Conservation (phyloP, 1,139 yeast species). For the Magnusiomyces fungicola region DNA sequence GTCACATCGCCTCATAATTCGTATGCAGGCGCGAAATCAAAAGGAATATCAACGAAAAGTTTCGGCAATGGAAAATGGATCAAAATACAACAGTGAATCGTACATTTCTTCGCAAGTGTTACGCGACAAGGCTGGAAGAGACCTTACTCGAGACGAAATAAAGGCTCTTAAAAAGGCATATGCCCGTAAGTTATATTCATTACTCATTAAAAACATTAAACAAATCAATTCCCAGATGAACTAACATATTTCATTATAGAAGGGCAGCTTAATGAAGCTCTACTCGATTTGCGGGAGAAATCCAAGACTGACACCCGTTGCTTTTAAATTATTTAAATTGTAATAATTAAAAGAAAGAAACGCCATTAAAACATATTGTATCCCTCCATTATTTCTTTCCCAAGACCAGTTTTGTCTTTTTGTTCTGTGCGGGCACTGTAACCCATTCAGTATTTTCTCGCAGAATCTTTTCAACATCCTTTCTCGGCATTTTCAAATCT, state of each 20-base stretch:
- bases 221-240: neutral
- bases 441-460: neutral
- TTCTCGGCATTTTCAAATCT: slow-evolving; percentile 49
- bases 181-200: slow-evolving; percentile 17
- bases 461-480: slow-evolving; percentile 39
- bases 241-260: slow-evolving; percentile 13
- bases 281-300: slow-evolving; percentile 36
- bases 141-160: slow-evolving; percentile 28
- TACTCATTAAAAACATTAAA: neutral
- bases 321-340: slow-evolving; percentile 18
- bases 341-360: neutral
- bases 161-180: slow-evolving; percentile 31
- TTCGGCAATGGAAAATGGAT: neutral
- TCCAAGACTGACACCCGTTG: slow-evolving; percentile 35
- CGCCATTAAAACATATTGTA: neutral
- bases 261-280: slow-evolving; percentile 38
- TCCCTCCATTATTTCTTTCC: slow-evolving; percentile 18
- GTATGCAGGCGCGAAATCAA: slow-evolving; percentile 8
- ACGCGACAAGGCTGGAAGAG: slow-evolving; percentile 30
- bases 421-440: neutral
- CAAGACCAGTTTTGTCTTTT: slow-evolving; percentile 22
- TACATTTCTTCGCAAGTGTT: slow-evolving; percentile 26
- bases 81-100: slow-evolving; percentile 11
- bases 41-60: neutral
- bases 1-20: slow-evolving; percentile 16